These are phyloP conservation scores for Xerocomus potaroensis DNA, from an alignment of 768 basidiomycete genomes.

Conservation along the genomic window DNA sequence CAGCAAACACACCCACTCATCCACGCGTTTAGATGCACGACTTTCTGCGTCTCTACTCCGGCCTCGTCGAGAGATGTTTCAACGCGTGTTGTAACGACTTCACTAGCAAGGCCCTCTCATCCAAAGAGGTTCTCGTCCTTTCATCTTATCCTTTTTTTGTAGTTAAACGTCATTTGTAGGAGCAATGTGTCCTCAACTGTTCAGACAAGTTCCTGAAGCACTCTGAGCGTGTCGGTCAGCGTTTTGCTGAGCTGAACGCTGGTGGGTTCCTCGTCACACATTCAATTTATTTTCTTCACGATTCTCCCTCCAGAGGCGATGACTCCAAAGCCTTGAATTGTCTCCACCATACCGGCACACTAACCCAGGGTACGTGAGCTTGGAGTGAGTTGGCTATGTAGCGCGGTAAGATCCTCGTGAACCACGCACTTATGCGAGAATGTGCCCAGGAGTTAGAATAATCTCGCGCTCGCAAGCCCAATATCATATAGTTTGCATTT, in stretches of 20 bases:
- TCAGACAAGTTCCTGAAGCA: conserved; percentile 98
- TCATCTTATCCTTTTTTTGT: not conserved
- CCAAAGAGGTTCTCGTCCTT: conserved; percentile 74
- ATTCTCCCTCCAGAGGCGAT: conserved; percentile 30
- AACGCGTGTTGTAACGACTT: conserved; percentile 94
- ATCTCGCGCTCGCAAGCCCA: conserved; percentile 2
- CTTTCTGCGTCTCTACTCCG: conserved; percentile 92
- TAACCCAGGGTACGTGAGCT: not conserved
- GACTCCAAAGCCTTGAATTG: conserved; percentile 27
- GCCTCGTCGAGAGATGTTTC: conserved; percentile 95
- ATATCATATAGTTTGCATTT: conserved; percentile 10
- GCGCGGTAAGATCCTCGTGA: conserved; percentile 11
- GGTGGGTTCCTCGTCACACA: conserved; percentile 46
- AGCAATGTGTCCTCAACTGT: conserved; percentile 88
- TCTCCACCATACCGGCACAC: not conserved
- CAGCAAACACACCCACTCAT: conserved; percentile 6
- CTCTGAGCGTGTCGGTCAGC: conserved; percentile 86
- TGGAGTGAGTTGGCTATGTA: conserved; percentile 3
- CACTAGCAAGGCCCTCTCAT: conserved; percentile 87
- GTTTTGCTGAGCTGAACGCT: conserved; percentile 90
- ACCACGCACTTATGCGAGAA: conserved; percentile 13
- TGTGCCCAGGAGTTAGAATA: conserved; percentile 18
- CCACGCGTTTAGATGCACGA: conserved; percentile 81
- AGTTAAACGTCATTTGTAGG: conserved; percentile 43
- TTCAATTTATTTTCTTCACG: not conserved